phyloP scores from a whole-genome alignment of 805 yeast genomes.

The Wickerhamiella brachini region DNA sequence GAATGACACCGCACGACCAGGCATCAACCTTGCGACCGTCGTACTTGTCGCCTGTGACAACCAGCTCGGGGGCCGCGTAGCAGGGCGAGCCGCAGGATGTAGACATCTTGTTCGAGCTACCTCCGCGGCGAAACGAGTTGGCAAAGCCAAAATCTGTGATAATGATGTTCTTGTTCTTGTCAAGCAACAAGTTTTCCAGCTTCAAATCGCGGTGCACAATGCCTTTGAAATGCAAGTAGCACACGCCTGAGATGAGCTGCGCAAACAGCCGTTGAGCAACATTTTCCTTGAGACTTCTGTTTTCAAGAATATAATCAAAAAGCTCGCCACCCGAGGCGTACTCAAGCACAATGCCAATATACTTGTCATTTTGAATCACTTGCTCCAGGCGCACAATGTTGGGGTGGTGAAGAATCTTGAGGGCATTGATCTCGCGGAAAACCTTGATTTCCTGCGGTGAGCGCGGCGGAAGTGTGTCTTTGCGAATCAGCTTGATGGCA shows the following conservation, averaged over 20 bases:
- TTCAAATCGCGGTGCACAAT: slow-evolving; percentile 67
- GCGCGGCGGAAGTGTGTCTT: slow-evolving; percentile 78
- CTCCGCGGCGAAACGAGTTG: slow-evolving; percentile 44
- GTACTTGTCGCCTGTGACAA: slow-evolving; percentile 72
- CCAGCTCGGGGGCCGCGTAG: slow-evolving; percentile 96
- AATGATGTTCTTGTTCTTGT: slow-evolving; percentile 72
- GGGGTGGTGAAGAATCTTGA: slow-evolving; percentile 71
- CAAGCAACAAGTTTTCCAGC: slow-evolving; percentile 60
- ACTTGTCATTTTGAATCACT: slow-evolving; percentile 84
- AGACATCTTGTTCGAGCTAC: slow-evolving; percentile 48
- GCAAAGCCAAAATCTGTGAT: slow-evolving; percentile 94
- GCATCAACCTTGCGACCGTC: slow-evolving; percentile 89
- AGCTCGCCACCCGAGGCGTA: slow-evolving; percentile 97
- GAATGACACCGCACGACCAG: slow-evolving; percentile 93
- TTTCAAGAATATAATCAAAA: slow-evolving; percentile 79
- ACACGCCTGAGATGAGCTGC: slow-evolving; percentile 86
- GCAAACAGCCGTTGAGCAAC: slow-evolving; percentile 81
- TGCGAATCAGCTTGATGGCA: slow-evolving; percentile 81
- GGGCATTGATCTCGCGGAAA: slow-evolving; percentile 83
- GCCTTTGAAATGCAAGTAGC: slow-evolving; percentile 73
- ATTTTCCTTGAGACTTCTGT: slow-evolving; percentile 74
- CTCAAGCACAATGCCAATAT: slow-evolving; percentile 91
- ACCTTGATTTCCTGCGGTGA: slow-evolving; percentile 79
- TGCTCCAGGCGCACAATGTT: slow-evolving; percentile 85
- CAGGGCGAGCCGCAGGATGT: slow-evolving; percentile 97